Evolutionary conservation across 768 basidiomycete species (phyloP).

Genomic region (Tulasnella sp.): DNA sequence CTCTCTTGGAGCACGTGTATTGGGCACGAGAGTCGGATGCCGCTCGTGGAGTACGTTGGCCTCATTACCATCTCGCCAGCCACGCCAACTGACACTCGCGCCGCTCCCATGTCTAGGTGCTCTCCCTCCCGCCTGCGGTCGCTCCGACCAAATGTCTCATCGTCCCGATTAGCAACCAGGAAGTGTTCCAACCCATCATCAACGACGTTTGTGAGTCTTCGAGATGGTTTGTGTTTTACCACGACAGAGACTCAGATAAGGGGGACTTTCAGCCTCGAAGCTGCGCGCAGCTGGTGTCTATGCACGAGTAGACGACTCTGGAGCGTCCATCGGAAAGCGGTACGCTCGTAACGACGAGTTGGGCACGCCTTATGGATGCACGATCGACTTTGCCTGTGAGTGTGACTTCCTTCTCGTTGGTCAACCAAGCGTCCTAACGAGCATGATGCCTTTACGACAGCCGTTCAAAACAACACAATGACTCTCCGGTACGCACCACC

Average conservation of each 20-base stretch:
- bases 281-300: slow-evolving; percentile 88
- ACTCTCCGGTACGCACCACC: slow-evolving; percentile 75
- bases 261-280: slow-evolving; percentile 63
- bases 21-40: slow-evolving; percentile 93
- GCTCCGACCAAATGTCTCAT: slow-evolving; percentile 98
- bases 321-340: slow-evolving; percentile 92
- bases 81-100: slow-evolving; percentile 33
- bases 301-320: slow-evolving; percentile 94
- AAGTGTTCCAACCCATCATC: slow-evolving; percentile 82
- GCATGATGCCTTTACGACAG: slow-evolving; percentile 48
- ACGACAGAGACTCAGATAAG: too few species aligned
- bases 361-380: slow-evolving; percentile 95
- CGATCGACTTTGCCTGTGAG: slow-evolving; percentile 91
- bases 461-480: slow-evolving; percentile 89
- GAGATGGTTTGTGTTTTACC: neutral
- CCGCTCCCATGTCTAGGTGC: slow-evolving; percentile 45
- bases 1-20: slow-evolving; percentile 91
- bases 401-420: slow-evolving; percentile 35
- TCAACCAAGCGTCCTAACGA: neutral
- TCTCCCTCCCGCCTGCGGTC: slow-evolving; percentile 85
- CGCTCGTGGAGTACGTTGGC: slow-evolving; percentile 65
- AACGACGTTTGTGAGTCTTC: slow-evolving; percentile 82
- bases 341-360: slow-evolving; percentile 98
- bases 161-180: slow-evolving; percentile 86
- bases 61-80: slow-evolving; percentile 44